These are phyloP conservation scores for Metschnikowia shivogae DNA, from an alignment of 805 yeast species.

Conservation along the genomic window DNA sequence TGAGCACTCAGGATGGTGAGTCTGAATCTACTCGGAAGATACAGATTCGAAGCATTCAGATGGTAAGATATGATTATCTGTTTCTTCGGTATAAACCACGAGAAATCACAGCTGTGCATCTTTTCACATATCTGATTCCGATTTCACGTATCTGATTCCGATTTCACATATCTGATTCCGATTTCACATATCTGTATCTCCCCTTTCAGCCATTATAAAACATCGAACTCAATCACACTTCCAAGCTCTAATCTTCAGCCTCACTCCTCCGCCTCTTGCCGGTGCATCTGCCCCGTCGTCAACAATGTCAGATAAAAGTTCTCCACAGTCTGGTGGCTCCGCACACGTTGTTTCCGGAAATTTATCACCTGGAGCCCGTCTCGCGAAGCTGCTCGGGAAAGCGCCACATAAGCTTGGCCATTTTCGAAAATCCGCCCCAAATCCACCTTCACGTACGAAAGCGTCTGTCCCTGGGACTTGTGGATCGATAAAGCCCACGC, in stretches of 20 bases:
- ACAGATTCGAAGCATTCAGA: too few species aligned
- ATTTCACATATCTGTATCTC: too few species aligned
- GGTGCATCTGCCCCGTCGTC: conserved; percentile 11
- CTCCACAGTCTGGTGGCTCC: conserved; percentile 14
- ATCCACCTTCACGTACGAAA: conserved; percentile 67
- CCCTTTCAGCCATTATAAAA: neutral
- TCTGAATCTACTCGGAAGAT: too few species aligned
- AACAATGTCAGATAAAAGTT: conserved; percentile 26
- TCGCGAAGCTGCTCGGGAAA: conserved; percentile 58
- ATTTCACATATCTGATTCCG: too few species aligned
- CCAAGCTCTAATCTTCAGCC: neutral
- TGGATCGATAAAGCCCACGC: conserved; percentile 86
- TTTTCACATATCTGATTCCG: too few species aligned
- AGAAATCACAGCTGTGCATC: too few species aligned
- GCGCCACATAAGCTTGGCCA: conserved; percentile 82
- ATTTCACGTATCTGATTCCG: too few species aligned
- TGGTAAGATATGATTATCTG: too few species aligned
- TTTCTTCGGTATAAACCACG: too few species aligned
- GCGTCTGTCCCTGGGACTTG: conserved; percentile 82
- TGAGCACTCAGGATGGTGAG: too few species aligned
- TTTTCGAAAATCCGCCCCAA: conserved; percentile 64
- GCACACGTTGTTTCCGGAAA: conserved; percentile 13
- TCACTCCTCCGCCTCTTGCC: neutral
- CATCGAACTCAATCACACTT: neutral
- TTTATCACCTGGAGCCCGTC: conserved; percentile 18